Evolutionary conservation across 148 eudicot species (phyloP).

Genomic region (Rhododendron vialii): DNA sequence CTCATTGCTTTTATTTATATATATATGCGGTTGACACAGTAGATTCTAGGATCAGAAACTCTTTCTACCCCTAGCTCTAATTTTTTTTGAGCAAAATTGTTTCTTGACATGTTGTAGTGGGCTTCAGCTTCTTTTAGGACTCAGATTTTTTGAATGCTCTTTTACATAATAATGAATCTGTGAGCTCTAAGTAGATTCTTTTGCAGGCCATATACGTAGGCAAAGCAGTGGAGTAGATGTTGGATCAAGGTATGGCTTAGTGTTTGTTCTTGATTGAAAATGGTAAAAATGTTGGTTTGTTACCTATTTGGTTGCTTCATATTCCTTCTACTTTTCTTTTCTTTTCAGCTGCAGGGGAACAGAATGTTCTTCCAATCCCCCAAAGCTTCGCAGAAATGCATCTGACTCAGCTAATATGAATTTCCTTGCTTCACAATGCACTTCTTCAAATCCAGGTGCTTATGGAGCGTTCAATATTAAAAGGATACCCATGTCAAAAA

Average conservation of each 20-base stretch:
- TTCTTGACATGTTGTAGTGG: neutral
- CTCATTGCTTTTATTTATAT: neutral
- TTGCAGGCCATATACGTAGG: slow-evolving; percentile 63
- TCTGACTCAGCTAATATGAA: slow-evolving; percentile 64
- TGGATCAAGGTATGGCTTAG: slow-evolving; percentile 48
- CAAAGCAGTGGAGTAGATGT: slow-evolving; percentile 76
- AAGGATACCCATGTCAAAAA: no score
- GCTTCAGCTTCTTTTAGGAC: neutral
- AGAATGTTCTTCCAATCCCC: slow-evolving; percentile 47
- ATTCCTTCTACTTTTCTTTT: slow-evolving; percentile 1
- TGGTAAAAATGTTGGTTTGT: neutral
- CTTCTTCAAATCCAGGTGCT: slow-evolving; percentile 61
- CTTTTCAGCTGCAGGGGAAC: slow-evolving; percentile 35
- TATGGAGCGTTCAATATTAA: neutral
- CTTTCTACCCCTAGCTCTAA: neutral
- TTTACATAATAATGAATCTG: slow-evolving; percentile 1
- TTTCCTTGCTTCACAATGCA: slow-evolving; percentile 44
- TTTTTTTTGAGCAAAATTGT: neutral
- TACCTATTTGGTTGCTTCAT: neutral
- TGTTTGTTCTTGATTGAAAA: neutral
- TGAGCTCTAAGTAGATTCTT: neutral
- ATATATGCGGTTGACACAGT: neutral
- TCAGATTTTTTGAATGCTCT: neutral
- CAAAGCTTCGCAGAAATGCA: slow-evolving; percentile 72
- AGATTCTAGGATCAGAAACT: neutral